Percentiles rank a stretch among this genome's conserved stretches.
Evolutionary conservation across 2,329 filamentous ascomycete genomes (phyloP).

Genomic region (Balansia obtecta): DNA sequence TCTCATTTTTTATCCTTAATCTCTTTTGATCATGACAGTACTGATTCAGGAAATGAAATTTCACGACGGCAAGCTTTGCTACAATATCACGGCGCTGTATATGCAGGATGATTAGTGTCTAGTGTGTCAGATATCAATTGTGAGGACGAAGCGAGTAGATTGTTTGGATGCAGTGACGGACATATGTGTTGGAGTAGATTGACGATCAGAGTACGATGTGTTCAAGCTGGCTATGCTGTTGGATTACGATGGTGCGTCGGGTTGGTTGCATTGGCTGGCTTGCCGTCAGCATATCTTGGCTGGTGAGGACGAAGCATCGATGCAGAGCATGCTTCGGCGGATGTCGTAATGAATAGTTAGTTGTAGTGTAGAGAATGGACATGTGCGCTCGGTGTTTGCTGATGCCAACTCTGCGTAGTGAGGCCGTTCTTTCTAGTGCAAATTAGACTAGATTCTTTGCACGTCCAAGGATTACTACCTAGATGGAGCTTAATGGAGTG

Average conservation of each 20-base stretch:
- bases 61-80: not conserved
- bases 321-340: conserved; percentile 4
- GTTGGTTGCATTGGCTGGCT: not conserved
- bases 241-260: too few relatives aligned
- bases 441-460: too few relatives aligned
- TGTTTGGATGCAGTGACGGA: not conserved
- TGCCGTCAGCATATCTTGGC: not conserved
- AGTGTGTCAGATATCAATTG: not conserved
- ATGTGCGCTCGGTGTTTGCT: too few relatives aligned
- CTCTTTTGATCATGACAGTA: not conserved
- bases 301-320: not conserved
- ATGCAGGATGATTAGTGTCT: conserved; percentile 1
- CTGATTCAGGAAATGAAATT: not conserved
- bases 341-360: too few relatives aligned
- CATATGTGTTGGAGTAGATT: not conserved
- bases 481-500: too few relatives aligned
- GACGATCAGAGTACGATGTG: too few relatives aligned
- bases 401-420: too few relatives aligned
- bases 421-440: too few relatives aligned
- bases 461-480: too few relatives aligned
- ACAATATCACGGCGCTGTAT: not conserved
- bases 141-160: not conserved
- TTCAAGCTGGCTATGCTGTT: too few relatives aligned
- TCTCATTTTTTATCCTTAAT: not conserved
- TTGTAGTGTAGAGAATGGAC: too few relatives aligned